phyloP scores from a whole-genome alignment of 169 alveolate genomes.

The Plasmodium sp. region DNA sequence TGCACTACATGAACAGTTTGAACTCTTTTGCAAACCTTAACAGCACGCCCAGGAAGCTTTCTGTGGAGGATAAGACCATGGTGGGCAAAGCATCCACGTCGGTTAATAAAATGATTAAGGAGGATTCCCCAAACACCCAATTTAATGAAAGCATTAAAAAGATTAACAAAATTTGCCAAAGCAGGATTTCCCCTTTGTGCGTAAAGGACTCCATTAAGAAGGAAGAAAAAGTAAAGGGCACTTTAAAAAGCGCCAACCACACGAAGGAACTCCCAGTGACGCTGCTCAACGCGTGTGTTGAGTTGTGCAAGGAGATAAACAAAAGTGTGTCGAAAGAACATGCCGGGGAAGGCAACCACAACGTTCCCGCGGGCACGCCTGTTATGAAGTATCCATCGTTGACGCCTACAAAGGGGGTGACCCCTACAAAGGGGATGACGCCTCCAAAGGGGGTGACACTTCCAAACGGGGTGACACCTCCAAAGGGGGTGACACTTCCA shows the following conservation, averaged over 20 bases:
- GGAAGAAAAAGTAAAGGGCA: conserved; percentile 41
- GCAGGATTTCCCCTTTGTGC: conserved; percentile 68
- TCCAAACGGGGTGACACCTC: background rate
- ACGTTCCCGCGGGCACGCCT: background rate
- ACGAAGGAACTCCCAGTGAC: conserved; percentile 71
- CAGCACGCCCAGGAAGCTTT: conserved; percentile 25
- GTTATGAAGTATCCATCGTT: background rate
- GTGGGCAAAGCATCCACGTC: conserved; percentile 4
- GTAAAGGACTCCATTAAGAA: conserved; percentile 65
- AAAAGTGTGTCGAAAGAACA: conserved; percentile 31
- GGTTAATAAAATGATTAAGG: conserved; percentile 48
- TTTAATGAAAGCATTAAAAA: conserved; percentile 70
- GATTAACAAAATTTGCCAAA: conserved; percentile 67
- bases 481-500: background rate
- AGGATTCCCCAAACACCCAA: conserved; percentile 65
- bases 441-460: background rate
- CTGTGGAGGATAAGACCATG: background rate
- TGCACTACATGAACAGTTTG: conserved; percentile 23
- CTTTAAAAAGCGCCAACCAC: background rate
- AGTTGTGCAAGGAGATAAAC: conserved; percentile 62
- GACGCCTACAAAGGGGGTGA: background rate
- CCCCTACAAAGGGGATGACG: background rate
- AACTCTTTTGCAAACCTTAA: conserved; percentile 24
- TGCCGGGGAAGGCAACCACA: background rate
- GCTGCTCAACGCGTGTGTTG: conserved; percentile 61